Evolutionary conservation across 306 rosid species (phyloP), one percentile per base, ranked within the genome.

Genomic region (apple (Malus domestica)): DNA sequence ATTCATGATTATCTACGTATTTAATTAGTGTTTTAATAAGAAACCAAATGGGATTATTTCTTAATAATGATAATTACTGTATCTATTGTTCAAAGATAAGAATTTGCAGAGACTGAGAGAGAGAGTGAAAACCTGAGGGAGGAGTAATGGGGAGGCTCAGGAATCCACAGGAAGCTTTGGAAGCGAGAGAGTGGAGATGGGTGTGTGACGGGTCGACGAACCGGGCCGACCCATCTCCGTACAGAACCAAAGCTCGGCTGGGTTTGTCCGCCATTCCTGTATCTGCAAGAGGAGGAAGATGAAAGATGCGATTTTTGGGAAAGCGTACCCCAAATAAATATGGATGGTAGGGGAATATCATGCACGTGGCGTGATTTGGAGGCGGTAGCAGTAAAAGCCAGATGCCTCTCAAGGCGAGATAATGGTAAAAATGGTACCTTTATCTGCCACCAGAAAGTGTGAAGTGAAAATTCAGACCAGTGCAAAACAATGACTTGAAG

Each of bases 261-360:
- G 98, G 90, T 63, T 89, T 92, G 77, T 90, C 97, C 65, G 97
- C 97, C 98, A 96, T 95, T 71, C 81, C 61, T 76, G 60, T 66
- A 67, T 54, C 29, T 19, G 46, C 10, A 40, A 40, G 35, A 30
- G 67, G 19, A 45, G 22, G n/a, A 25, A 16, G 71, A 60, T 19
- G 27, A 57, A 15, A 22, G 16, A 6, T 27, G 68, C 30, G 55
- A 51, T 15, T 27, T 55, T 38, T 19, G 49, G 70, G 16, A 66
- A 66, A 0, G 51, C 27, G 70, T 20, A 13, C 29, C 5, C 3
- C 6, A 45, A 45, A 45, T 33, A 12, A 32, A 13, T 1, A 30
- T 32, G 42, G 7, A 62, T 55, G 30, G 9, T 3, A 8, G 25
- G 54, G 25, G 58, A 40, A 71, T 19, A 71, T 18, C 23, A 23